Percentiles rank a stretch among this genome's conserved stretches.
Evolutionary conservation across 1,139 yeast genomes (phyloP).

Genomic region (Pichia sp.): DNA sequence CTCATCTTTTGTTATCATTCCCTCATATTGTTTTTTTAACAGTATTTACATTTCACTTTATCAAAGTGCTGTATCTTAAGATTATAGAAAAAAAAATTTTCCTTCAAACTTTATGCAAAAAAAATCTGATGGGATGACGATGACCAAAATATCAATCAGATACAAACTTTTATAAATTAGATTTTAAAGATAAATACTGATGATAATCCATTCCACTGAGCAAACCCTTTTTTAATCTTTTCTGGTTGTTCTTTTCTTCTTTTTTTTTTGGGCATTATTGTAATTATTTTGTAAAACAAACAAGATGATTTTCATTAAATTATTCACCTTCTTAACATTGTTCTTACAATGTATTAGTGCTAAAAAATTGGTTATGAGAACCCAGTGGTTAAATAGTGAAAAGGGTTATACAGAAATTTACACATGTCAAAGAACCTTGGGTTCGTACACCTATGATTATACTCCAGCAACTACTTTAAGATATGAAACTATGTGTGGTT

Average conservation of each 20-base stretch:
- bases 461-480: neutral
- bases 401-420: slow-evolving; percentile 1
- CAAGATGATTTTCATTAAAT: neutral
- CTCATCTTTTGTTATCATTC: neutral
- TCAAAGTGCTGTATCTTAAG: too few species aligned
- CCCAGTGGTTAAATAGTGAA: neutral
- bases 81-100: too few species aligned
- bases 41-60: too few species aligned
- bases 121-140: too few species aligned
- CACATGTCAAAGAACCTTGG: neutral
- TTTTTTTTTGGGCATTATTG: too few species aligned
- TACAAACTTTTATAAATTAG: too few species aligned
- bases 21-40: neutral
- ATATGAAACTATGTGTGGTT: slow-evolving; percentile 12
- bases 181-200: neutral
- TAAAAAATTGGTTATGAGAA: neutral
- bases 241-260: too few species aligned
- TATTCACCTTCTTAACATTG: neutral
- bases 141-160: too few species aligned
- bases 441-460: neutral
- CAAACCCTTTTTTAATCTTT: too few species aligned
- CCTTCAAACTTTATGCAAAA: too few species aligned
- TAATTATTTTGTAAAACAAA: too few species aligned
- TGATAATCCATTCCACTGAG: neutral
- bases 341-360: neutral